Conservation (phyloP, 345 rosid genomes). For the Hibiscus trionum region DNA sequence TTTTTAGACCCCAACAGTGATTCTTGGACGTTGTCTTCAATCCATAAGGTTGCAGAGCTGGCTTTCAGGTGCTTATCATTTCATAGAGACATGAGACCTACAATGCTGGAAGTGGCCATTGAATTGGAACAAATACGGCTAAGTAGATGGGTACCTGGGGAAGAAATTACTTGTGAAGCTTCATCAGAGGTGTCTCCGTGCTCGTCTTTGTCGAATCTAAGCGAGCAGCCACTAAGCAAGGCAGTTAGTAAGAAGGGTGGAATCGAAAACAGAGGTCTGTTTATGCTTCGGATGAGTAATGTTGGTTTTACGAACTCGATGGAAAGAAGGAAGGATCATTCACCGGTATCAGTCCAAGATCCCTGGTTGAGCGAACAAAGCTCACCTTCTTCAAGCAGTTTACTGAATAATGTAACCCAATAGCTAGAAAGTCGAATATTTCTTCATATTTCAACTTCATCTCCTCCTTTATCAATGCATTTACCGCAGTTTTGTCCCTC, state of each 20-base stretch:
- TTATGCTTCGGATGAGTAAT: neutral
- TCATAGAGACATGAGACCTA: constrained; percentile 56
- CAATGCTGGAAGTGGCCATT: constrained; percentile 52
- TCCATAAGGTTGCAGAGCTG: constrained; percentile 50
- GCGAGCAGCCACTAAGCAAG: constrained; percentile 25
- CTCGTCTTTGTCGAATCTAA: constrained; percentile 21
- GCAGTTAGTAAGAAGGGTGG: constrained; percentile 11
- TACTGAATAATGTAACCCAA: constrained; percentile 19
- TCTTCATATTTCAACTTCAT: neutral
- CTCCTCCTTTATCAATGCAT: neutral
- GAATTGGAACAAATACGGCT: constrained; percentile 41
- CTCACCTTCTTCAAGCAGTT: constrained; percentile 43
- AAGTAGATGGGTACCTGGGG: constrained; percentile 16
- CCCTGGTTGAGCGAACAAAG: constrained; percentile 46
- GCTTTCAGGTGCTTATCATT: constrained; percentile 73
- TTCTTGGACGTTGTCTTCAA: constrained; percentile 36
- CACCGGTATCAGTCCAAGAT: constrained; percentile 39
- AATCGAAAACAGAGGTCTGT: constrained; percentile 6
- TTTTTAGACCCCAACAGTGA: constrained; percentile 26
- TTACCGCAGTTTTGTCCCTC: neutral
- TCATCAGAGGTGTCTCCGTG: constrained; percentile 14
- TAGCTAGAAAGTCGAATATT: constrained; percentile 9
- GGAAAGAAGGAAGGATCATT: constrained; percentile 21
- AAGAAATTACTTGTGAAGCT: constrained; percentile 17
- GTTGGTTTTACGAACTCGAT: constrained; percentile 15